A percentile compares a stretch with the other conserved stretches of the same genome.
phyloP scores from a whole-genome alignment of 73 alveolate genomes.

The Tetrahymena borealis region DNA sequence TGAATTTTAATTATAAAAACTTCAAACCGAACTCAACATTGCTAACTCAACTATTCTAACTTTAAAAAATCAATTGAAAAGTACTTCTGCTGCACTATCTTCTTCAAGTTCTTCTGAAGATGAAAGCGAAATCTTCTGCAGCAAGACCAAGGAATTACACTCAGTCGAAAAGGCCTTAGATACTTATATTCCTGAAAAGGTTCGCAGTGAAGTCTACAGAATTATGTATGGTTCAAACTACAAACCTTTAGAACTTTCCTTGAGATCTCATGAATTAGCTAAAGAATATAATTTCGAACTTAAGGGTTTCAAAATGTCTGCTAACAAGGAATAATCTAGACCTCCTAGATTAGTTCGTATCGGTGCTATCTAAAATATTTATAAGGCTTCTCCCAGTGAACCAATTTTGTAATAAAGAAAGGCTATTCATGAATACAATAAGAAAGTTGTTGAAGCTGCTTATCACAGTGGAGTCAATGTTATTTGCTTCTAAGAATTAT shows the following conservation, averaged over 20 bases:
- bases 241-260: constrained; percentile 1
- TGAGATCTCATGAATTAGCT: constrained; percentile 10
- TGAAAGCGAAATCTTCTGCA: neutral
- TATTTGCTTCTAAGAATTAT: constrained; percentile 43
- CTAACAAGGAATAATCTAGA: constrained; percentile 9
- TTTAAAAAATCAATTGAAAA: neutral
- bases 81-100: too few species aligned
- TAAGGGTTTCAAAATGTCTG: constrained; percentile 21
- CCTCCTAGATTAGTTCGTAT: constrained; percentile 46
- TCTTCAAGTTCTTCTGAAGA: too few species aligned
- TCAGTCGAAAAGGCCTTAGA: constrained; percentile 22
- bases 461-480: constrained; percentile 47
- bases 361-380: constrained; percentile 50
- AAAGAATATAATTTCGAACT: neutral
- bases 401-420: constrained; percentile 26
- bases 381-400: constrained; percentile 48
- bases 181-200: constrained; percentile 28
- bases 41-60: constrained; percentile 7
- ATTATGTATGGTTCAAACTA: constrained; percentile 21
- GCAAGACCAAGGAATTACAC: neutral
- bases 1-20: constrained; percentile 8
- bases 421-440: constrained; percentile 41
- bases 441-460: constrained; percentile 53
- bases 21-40: constrained; percentile 15
- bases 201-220: constrained; percentile 22